Base-by-base conservation (phyloP, 2,329 filamentous ascomycete species). In the Fusarium brevicatenulatum region DNA sequence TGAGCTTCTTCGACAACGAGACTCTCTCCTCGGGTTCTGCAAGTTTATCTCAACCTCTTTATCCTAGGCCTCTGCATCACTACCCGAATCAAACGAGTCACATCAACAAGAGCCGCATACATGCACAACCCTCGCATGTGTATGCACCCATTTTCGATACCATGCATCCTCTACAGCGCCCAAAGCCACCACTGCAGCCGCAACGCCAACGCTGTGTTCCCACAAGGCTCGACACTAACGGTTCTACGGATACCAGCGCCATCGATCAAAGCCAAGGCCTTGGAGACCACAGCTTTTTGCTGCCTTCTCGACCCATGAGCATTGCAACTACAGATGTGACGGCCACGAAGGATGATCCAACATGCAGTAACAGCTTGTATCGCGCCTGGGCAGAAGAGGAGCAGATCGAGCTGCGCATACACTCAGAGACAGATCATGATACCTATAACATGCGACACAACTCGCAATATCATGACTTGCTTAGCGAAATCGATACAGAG, bases 1-100 rank as follows among this genome's bases (percentile, higher is more conserved):
- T 67, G 63, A 77, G 72, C 64, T 78, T 78, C 71, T 60, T 78
- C 43, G 76, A 78, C 70, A 77, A 70, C 34, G 76, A 78, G 52
- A 78, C 76, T n/a, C 67, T 76, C 60, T 74, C 59, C 55, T 78
- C 76, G 19, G 50, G 61, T 50, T 70, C 76, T 37, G 72, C 63
- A 47, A 74, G 73, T 70, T 60, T 68, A 28, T 65, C 70, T 56
- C 70, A 69, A 66, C 59, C 59, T 58, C 68, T 68, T 34, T 57
- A 62, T 52, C 68, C 72, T 49, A 74, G 71, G 28, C 73, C 73
- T 72, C 43, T 72, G 37, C 68, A 71, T 47, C 73, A 72, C 49
- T 71, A 75, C 50, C 57, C 66, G 56, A 43, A 49, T 56, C 72
- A 65, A 40, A 55, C 54, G 47, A 65, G 56, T 56, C 56, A 66